A percentile compares a stretch with the other conserved stretches of the same genome.
These are phyloP conservation scores for Gossypium rotundifolium DNA, from an alignment of 345 rosid species.

Conservation along the genomic window DNA sequence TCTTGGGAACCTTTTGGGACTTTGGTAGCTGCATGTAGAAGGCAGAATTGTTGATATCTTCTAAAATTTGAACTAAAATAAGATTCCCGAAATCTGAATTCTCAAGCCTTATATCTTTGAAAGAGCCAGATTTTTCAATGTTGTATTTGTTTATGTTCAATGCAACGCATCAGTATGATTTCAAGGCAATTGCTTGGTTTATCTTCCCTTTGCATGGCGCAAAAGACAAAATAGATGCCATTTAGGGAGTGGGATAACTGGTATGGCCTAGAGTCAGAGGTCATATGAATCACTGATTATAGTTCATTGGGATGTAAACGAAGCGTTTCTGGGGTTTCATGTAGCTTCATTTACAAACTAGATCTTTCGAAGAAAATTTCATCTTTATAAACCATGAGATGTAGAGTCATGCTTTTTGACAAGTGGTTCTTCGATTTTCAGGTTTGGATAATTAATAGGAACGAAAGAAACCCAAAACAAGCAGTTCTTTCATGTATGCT, in stretches of 20 bases:
- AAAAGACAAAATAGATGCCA: neutral
- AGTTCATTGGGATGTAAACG: neutral
- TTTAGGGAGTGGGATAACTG: neutral
- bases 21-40: neutral
- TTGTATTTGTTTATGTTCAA: neutral
- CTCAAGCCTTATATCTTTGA: neutral
- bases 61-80: neutral
- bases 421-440: neutral
- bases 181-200: neutral
- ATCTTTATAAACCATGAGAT: neutral
- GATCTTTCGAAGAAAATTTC: neutral
- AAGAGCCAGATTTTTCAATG: neutral
- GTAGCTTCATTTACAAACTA: neutral
- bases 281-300: too few relatives aligned
- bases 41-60: neutral
- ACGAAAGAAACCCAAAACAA: neutral
- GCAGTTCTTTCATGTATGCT: neutral
- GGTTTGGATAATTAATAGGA: neutral
- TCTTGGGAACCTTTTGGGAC: neutral
- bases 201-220: neutral
- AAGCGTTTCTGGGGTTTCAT: neutral
- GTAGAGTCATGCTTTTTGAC: neutral
- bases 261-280: neutral
- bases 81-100: neutral
- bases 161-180: neutral